These are phyloP conservation scores for Blastobotrys muscicola DNA, from an alignment of 805 yeast species.

Conservation along the genomic window DNA sequence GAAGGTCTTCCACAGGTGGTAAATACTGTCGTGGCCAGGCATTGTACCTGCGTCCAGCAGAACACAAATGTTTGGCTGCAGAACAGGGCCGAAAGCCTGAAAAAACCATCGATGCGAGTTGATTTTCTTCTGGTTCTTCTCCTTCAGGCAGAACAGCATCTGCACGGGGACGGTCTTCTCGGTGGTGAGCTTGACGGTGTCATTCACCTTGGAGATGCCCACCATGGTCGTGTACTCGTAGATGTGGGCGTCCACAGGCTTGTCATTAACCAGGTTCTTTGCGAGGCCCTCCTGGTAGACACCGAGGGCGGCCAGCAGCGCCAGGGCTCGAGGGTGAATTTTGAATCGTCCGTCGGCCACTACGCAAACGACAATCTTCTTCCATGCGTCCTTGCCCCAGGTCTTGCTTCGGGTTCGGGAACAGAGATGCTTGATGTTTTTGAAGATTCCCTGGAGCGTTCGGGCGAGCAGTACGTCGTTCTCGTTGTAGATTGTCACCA, in stretches of 20 bases:
- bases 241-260: constrained; percentile 73
- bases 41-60: constrained; percentile 95
- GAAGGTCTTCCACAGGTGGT: constrained; percentile 95
- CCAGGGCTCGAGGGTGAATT: constrained; percentile 68
- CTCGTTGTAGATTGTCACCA: constrained; percentile 86
- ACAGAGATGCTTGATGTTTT: constrained; percentile 69
- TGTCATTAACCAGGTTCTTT: constrained; percentile 76
- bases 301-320: constrained; percentile 77
- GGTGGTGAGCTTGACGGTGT: constrained; percentile 54
- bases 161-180: constrained; percentile 73
- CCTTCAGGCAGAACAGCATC: constrained; percentile 83
- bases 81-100: constrained; percentile 84
- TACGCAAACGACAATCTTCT: constrained; percentile 79
- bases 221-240: constrained; percentile 92
- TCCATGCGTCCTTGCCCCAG: constrained; percentile 98
- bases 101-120: constrained; percentile 98
- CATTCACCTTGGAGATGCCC: constrained; percentile 56
- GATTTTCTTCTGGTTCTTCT: constrained; percentile 83
- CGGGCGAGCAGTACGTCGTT: constrained; percentile 72
- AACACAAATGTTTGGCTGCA: constrained; percentile 85
- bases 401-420: constrained; percentile 51
- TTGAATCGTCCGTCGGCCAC: constrained; percentile 90
- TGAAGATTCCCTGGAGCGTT: constrained; percentile 84
- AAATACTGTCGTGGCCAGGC: constrained; percentile 81
- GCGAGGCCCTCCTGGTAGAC: constrained; percentile 95